A percentile compares a stretch with the other conserved stretches of the same genome.
Conservation (phyloP, 169 alveolate genomes). For the Prorocentrum cordatum region DNA sequence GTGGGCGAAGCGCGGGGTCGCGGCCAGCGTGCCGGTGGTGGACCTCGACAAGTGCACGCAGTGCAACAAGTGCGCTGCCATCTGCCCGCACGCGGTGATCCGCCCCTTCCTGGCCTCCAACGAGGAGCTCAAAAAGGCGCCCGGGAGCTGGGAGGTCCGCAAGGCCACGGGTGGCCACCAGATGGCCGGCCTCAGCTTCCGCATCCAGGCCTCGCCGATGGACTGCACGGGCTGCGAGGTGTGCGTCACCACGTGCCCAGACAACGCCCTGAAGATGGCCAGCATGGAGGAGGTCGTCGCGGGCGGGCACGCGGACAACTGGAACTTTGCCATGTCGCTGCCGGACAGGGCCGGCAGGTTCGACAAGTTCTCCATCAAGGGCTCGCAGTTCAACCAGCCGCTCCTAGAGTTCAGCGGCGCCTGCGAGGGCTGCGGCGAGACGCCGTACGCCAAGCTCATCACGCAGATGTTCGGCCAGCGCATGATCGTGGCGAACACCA, state of each 20-base stretch:
- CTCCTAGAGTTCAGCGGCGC: conserved; percentile 78
- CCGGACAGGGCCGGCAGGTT: conserved; percentile 73
- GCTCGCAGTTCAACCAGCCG: conserved; percentile 76
- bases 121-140: conserved; percentile 71
- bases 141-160: conserved; percentile 24
- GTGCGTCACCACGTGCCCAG: conserved; percentile 76
- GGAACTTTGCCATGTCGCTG: conserved; percentile 69
- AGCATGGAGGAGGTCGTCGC: conserved; percentile 53
- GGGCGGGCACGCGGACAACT: conserved; percentile 62
- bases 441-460: conserved; percentile 76
- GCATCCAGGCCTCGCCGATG: conserved; percentile 76
- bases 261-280: conserved; percentile 73
- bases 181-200: conserved; percentile 72
- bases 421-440: conserved; percentile 79
- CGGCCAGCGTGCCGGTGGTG: conserved; percentile 74
- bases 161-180: conserved; percentile 72
- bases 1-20: conserved; percentile 76
- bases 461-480: conserved; percentile 76
- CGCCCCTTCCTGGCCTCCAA: conserved; percentile 74
- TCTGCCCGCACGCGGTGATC: conserved; percentile 76
- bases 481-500: conserved; percentile 76
- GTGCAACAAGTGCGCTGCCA: conserved; percentile 75
- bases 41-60: conserved; percentile 77
- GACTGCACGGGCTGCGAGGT: conserved; percentile 78
- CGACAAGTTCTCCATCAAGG: conserved; percentile 74